Percentiles rank a stretch among this genome's conserved stretches.
Conservation (phyloP, 768 basidiomycete species). For the Naematelia aurantialba region DNA sequence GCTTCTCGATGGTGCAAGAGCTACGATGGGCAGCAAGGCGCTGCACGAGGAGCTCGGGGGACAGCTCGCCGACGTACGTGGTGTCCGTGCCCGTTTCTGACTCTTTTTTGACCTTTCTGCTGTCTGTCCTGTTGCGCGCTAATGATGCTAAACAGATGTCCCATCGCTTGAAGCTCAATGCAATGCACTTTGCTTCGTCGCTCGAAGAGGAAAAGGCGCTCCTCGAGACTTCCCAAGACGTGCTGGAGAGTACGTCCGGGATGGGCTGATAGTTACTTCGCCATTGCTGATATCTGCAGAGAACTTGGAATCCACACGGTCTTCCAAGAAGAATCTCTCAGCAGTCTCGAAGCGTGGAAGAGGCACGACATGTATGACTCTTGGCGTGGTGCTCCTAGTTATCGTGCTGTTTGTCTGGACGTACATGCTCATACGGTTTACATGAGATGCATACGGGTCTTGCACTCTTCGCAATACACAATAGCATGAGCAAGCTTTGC, state of each 20-base stretch:
- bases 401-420: constrained; percentile 58
- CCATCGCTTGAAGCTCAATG: constrained; percentile 76
- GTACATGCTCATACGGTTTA: constrained; percentile 49
- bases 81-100: neutral
- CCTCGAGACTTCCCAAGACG: constrained; percentile 63
- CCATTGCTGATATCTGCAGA: constrained; percentile 58
- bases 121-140: no score
- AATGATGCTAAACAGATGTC: constrained; percentile 62
- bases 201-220: constrained; percentile 72
- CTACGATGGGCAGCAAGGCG: constrained; percentile 36
- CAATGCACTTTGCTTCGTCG: constrained; percentile 68
- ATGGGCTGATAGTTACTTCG: constrained; percentile 13
- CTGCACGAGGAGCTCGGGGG: constrained; percentile 48
- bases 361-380: constrained; percentile 68
- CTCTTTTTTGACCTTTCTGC: neutral
- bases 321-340: constrained; percentile 57
- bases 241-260: constrained; percentile 65
- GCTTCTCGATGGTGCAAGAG: constrained; percentile 18
- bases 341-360: constrained; percentile 64
- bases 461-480: neutral
- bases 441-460: constrained; percentile 25
- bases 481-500: neutral
- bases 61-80: constrained; percentile 45
- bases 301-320: constrained; percentile 41
- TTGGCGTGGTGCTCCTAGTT: constrained; percentile 65